Conservation (phyloP, 352 stramenopile species). For the Hyphochytrium catenoides region DNA sequence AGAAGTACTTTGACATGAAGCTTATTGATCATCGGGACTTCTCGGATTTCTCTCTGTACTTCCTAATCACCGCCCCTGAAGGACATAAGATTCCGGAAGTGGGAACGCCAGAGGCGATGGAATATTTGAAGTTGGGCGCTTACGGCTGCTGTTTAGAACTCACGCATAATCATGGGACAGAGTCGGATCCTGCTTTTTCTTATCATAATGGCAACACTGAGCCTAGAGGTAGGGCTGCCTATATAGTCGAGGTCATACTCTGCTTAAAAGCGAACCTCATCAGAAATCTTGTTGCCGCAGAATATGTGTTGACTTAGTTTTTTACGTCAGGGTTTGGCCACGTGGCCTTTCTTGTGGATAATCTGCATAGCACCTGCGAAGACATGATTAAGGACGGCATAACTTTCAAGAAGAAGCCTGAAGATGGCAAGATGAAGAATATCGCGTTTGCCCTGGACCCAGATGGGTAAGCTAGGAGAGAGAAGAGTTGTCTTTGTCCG, state of each 20-base stretch:
- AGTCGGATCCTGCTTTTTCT: conserved; percentile 31
- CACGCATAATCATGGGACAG: conserved; percentile 73
- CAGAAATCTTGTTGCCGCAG: too few species aligned
- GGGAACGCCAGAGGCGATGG: conserved; percentile 8
- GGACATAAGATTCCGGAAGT: conserved; percentile 3
- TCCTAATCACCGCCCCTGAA: conserved; percentile 23
- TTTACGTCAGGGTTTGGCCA: conserved; percentile 6
- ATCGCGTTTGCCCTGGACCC: too few species aligned
- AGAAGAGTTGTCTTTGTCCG: too few species aligned
- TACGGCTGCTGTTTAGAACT: conserved; percentile 36
- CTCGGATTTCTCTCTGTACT: conserved; percentile 62
- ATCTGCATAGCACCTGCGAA: too few species aligned
- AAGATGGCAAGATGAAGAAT: too few species aligned
- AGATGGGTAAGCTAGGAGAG: too few species aligned
- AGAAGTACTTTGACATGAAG: conserved; percentile 50
- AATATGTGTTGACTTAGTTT: too few species aligned
- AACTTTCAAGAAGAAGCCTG: too few species aligned
- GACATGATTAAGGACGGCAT: too few species aligned
- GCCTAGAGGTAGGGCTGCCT: too few species aligned
- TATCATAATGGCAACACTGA: conserved; percentile 7
- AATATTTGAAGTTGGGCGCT: conserved; percentile 11
- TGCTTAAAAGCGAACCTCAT: too few species aligned
- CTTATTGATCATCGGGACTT: conserved; percentile 46
- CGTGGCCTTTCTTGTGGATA: conserved; percentile 5
- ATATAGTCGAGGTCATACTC: too few species aligned